phyloP scores from a whole-genome alignment of 441 rosid genomes.

The Oxalis stricta region DNA sequence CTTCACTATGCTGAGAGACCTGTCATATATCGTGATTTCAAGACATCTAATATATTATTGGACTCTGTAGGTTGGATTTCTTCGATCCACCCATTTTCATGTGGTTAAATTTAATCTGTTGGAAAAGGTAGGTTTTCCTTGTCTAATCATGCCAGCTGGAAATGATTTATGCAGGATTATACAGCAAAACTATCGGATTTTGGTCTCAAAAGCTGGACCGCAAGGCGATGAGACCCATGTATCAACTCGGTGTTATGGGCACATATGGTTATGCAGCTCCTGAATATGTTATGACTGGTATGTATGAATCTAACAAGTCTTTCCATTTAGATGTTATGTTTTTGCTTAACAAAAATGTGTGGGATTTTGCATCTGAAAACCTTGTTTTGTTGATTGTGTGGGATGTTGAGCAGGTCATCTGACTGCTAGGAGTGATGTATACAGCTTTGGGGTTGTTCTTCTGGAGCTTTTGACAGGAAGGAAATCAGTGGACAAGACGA shows the following conservation, averaged over 20 bases:
- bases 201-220: slow-evolving; percentile 98
- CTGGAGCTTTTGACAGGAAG: slow-evolving; percentile 88
- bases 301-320: no score
- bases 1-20: slow-evolving; percentile 96
- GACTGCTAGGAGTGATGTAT: slow-evolving; percentile 91
- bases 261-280: slow-evolving; percentile 99
- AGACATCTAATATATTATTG: slow-evolving; percentile 86
- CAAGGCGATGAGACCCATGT: slow-evolving; percentile 96
- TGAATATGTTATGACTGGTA: slow-evolving; percentile 97
- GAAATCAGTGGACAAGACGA: slow-evolving; percentile 92
- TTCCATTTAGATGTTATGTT: no score
- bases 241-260: slow-evolving; percentile 96
- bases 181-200: slow-evolving; percentile 96
- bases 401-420: slow-evolving; percentile 59
- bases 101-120: slow-evolving; percentile 2
- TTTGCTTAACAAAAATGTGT: background rate
- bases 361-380: background rate
- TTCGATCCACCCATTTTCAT: background rate
- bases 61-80: slow-evolving; percentile 57
- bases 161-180: slow-evolving; percentile 50
- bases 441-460: slow-evolving; percentile 95
- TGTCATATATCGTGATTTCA: slow-evolving; percentile 91
- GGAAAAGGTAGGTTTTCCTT: background rate
- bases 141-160: slow-evolving; percentile 7
- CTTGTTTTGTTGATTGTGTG: background rate